Percentiles rank a stretch among this genome's conserved stretches.
Evolutionary conservation across 768 basidiomycete species (phyloP).

Genomic region (Amanita fuliginea): DNA sequence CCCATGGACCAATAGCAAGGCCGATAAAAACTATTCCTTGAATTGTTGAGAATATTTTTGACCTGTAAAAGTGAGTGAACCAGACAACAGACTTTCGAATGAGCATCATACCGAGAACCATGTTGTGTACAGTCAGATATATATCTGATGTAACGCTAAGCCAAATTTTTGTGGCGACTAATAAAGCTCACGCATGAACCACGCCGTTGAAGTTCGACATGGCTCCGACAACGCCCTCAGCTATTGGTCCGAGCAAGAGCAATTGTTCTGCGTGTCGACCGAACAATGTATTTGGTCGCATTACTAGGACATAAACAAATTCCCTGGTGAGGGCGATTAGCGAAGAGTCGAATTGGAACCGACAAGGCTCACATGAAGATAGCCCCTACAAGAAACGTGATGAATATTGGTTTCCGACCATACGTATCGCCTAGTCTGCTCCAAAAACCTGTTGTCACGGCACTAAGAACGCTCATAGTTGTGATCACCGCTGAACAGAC

Average conservation of each 20-base stretch:
- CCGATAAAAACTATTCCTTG: conserved; percentile 72
- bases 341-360: conserved; percentile 1
- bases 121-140: conserved; percentile 41
- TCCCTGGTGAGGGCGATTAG: conserved; percentile 41
- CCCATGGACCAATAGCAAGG: conserved; percentile 67
- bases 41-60: conserved; percentile 49
- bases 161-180: neutral
- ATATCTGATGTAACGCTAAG: conserved; percentile 33
- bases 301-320: conserved; percentile 67
- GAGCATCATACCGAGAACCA: conserved; percentile 28
- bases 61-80: conserved; percentile 16
- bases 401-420: conserved; percentile 70
- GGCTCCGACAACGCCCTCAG: conserved; percentile 78
- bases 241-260: conserved; percentile 64
- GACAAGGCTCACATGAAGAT: conserved; percentile 51
- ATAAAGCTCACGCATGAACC: conserved; percentile 47
- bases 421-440: conserved; percentile 65
- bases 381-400: conserved; percentile 54
- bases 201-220: conserved; percentile 51
- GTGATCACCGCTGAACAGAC: conserved; percentile 47
- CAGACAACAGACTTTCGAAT: neutral
- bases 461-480: conserved; percentile 68
- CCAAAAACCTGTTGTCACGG: conserved; percentile 83
- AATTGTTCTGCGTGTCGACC: conserved; percentile 52
- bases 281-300: conserved; percentile 39